Conservation (phyloP, 495 filamentous ascomycete genomes). For the Trichoderma asperelloides region DNA sequence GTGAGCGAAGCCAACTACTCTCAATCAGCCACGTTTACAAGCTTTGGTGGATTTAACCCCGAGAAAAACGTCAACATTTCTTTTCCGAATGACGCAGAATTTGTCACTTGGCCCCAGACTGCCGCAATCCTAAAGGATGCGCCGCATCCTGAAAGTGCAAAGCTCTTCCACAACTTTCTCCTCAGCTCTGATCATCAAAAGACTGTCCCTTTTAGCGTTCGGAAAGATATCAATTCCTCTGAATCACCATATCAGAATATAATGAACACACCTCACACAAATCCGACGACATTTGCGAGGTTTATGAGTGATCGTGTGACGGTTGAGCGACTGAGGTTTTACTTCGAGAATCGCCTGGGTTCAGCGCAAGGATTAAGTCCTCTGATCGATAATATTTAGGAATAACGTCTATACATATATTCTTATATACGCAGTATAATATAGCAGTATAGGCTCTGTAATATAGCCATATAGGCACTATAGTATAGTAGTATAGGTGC, state of each 20-base stretch:
- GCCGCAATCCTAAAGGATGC: conserved; percentile 27
- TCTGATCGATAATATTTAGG: conserved; percentile 20
- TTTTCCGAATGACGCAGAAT: conserved; percentile 19
- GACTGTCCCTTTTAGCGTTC: neutral
- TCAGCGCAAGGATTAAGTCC: conserved; percentile 22
- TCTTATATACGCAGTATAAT: too few species aligned
- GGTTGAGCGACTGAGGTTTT: conserved; percentile 22
- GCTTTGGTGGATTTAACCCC: neutral
- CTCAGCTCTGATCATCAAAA: conserved; percentile 21
- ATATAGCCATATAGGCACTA: too few species aligned
- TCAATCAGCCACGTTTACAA: neutral
- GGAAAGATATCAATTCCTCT: neutral
- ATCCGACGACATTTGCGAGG: conserved; percentile 21
- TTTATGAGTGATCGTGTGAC: conserved; percentile 23
- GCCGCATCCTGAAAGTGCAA: conserved; percentile 25
- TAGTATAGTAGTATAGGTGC: too few species aligned
- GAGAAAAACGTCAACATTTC: conserved; percentile 1
- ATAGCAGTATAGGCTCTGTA: too few species aligned
- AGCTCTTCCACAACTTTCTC: conserved; percentile 25
- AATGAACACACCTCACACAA: conserved; percentile 16
- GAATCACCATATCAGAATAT: conserved; percentile 1
- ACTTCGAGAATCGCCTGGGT: conserved; percentile 24
- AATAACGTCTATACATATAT: too few species aligned
- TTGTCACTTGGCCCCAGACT: conserved; percentile 26
- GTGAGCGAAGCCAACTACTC: conserved; percentile 3